These are phyloP conservation scores for Aspergillus tanneri DNA, from an alignment of 2,329 filamentous ascomycete species.

Conservation along the genomic window DNA sequence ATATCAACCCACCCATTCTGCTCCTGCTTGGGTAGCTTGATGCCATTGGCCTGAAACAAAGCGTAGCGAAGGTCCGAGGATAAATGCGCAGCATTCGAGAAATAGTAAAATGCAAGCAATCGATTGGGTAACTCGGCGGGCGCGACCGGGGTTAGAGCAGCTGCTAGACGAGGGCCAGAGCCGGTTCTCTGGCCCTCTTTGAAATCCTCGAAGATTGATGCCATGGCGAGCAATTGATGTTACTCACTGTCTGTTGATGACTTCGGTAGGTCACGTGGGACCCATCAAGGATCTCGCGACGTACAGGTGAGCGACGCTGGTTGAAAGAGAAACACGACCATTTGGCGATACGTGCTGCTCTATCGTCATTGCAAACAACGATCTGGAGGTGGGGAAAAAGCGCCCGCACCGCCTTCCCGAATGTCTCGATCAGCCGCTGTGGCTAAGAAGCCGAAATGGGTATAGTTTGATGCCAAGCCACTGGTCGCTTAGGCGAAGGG, in stretches of 20 bases:
- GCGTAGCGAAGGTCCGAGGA: constrained; percentile 68
- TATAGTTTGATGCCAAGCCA: constrained; percentile 29
- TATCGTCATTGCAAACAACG: neutral
- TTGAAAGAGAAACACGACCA: too few species aligned
- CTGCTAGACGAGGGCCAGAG: constrained; percentile 71
- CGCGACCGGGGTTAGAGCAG: constrained; percentile 70
- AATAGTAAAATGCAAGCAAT: constrained; percentile 68
- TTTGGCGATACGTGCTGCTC: too few species aligned
- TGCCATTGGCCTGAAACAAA: constrained; percentile 62
- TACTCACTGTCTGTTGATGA: neutral
- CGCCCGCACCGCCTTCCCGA: constrained; percentile 7
- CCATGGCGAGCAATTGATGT: constrained; percentile 55
- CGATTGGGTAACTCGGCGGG: constrained; percentile 62
- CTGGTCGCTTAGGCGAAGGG: constrained; percentile 45
- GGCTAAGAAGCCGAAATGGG: constrained; percentile 21
- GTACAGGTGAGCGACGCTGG: neutral
- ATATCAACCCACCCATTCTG: constrained; percentile 82
- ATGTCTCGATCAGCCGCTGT: constrained; percentile 16
- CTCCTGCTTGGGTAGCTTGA: constrained; percentile 64
- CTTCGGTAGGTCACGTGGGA: constrained; percentile 8
- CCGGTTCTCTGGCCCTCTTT: constrained; percentile 62
- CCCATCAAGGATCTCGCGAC: neutral
- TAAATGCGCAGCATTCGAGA: constrained; percentile 65
- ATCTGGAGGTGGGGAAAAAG: neutral
- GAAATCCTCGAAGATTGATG: constrained; percentile 72